Percentiles rank a stretch among this genome's conserved stretches.
Evolutionary conservation across 208 protist genomes (phyloP).

Genomic region (Leishmania amazonensis): DNA sequence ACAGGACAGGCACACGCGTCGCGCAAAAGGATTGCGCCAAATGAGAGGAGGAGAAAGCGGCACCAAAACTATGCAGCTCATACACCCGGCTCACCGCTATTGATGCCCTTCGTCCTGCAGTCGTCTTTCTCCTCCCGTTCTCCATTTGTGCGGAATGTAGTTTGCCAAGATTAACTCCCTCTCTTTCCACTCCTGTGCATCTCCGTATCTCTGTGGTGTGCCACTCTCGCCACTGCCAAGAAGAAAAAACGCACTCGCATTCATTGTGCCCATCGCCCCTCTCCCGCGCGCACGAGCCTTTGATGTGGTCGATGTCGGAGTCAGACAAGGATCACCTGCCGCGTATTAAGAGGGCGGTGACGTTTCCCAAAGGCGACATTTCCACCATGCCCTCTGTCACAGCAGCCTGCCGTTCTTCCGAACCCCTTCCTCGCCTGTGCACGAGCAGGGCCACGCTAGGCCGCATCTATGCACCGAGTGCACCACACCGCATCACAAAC

Average conservation of each 20-base stretch:
- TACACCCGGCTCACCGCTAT: not conserved
- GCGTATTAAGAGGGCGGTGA: not conserved
- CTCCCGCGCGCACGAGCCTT: not conserved
- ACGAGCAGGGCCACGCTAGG: not conserved
- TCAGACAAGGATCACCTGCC: conserved; percentile 1
- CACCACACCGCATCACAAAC: not conserved
- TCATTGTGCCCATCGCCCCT: not conserved
- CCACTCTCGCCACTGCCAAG: not conserved
- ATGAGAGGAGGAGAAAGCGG: not conserved
- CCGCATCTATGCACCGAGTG: not conserved
- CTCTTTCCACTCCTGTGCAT: not conserved
- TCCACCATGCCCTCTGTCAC: no score
- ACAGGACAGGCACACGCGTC: not conserved
- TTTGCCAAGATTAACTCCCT: not conserved
- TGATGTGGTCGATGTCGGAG: not conserved
- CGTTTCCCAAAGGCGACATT: not conserved
- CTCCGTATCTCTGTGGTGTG: not conserved
- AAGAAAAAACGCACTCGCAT: not conserved
- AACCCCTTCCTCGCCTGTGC: not conserved
- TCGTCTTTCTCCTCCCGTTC: not conserved
- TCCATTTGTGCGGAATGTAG: not conserved
- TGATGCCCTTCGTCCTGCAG: not conserved
- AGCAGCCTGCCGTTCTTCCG: not conserved
- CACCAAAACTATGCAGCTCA: not conserved
- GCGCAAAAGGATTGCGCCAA: not conserved